Base-by-base conservation (phyloP, 2,329 filamentous ascomycete genomes). In the Cordyceps militaris region DNA sequence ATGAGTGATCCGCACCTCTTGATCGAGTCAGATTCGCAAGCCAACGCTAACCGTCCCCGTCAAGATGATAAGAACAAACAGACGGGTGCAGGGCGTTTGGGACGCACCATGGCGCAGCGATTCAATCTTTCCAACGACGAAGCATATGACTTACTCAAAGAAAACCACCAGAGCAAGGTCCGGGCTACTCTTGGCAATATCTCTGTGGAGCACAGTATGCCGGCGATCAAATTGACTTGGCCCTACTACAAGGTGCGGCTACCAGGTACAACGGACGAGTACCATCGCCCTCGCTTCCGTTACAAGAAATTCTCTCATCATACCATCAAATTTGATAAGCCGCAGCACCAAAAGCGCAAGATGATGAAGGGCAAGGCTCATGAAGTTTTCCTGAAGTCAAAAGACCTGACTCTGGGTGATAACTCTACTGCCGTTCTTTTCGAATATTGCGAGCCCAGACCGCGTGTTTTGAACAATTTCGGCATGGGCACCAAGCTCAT, bases 111-210 rank as follows among this genome's bases (percentile, higher is more conserved):
- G 36, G 83, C 83, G 38, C 83, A 87, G 63, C 86, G 93, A 43
- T 99, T 96, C 79, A 97, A 97, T 69, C 89, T 95, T 59, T 96
- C 92, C 30, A 97, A 97, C 62, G 94, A 99, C 67, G 88, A 94
- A 59, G 92, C 92, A 1, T 99, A 99, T 70, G 92, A 97, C 67
- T 84, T 91, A 60, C 82, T 99, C 46, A 97, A 97, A 73, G 91
- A 96, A 71, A 97, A 97, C 67, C 92, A 96, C 67, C 91, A 96
- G 74, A 91, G 90, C 79, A 97, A 96, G 73, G 89, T 99, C 61
- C 86, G 94, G 63, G 94, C 91, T 54, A 96, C 91, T 1, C 83
- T 99, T 60, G 91, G 91, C 47, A 93, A 92, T 67, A 84, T 96
- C 61, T 86, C 88, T n/a, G 86, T 99, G 43, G 94, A 99, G 70